Base-by-base conservation (phyloP, 1,284 basidiomycete species). In the Sparassis latifolia region DNA sequence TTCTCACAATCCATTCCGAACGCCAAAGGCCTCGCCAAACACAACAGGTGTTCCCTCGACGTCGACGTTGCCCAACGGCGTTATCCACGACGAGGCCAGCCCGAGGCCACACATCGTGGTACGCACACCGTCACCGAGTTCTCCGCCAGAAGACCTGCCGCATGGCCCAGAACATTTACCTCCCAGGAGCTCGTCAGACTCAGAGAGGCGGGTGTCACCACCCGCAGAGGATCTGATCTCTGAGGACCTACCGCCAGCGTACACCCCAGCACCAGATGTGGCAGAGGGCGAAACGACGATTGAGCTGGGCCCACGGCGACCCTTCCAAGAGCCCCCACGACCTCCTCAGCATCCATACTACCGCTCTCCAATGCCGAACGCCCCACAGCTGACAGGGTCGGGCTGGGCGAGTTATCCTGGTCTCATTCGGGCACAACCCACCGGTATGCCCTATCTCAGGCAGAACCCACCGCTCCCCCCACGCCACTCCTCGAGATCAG, bases 181-280 rank as follows among this genome's bases (percentile, higher is more conserved):
- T 38, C 35, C 20, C 35, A 44, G 33, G 42, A 52, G 28, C 38
- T 20, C 46, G 10, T 45, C 44, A 51, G 20, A 35, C 44, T 20
- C 33, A 37, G 28, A 4, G 20, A 20, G 20, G 20, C 20, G 20
- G 20, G 20, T 20, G 20, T 20, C 9, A 45, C 51, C 46, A 46
- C 56, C 57, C 35, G 52, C 57, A 20, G 55, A 56, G 41, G 62
- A 65, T 29, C 28, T 57, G 12, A 51, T 64, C 4, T 51, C 55
- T 1, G 80, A 82, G 20, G 80, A 82, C 20, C 68, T 74, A 3
- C 86, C 84, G 0, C 85, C 86, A 0, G 80, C 83, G 0, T 88
- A 88, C 58, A 83, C 84, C 0, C 69, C 77, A 0, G 58, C 73
- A 3, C 75, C 85, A 1, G 75, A 82, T 49, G 48, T 70, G 9